Evolutionary conservation across 2,329 filamentous ascomycete species (phyloP).

Genomic region (Eutypa lata): DNA sequence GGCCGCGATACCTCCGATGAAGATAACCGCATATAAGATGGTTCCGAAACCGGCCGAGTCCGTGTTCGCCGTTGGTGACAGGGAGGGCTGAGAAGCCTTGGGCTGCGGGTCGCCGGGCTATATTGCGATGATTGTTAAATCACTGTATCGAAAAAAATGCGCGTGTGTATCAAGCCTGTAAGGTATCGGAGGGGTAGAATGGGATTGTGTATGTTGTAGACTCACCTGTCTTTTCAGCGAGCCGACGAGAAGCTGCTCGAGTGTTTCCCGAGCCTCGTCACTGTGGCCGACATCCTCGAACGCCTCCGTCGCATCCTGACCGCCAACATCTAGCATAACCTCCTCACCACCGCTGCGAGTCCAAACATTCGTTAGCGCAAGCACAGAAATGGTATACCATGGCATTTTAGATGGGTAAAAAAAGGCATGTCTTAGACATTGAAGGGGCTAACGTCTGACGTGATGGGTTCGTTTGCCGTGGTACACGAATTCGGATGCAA

Average conservation of each 20-base stretch:
- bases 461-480: too few relatives aligned
- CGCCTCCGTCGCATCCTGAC: constrained; percentile 94
- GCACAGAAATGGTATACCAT: neutral
- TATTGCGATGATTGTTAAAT: constrained; percentile 7
- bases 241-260: constrained; percentile 73
- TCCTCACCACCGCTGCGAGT: constrained; percentile 86
- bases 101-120: constrained; percentile 77
- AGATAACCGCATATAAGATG: constrained; percentile 75
- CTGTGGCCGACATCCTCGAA: constrained; percentile 99
- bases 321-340: constrained; percentile 91
- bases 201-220: constrained; percentile 13
- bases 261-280: constrained; percentile 94
- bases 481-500: too few relatives aligned
- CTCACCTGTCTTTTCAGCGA: constrained; percentile 77
- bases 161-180: constrained; percentile 4
- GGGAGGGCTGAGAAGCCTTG: constrained; percentile 51
- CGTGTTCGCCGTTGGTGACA: constrained; percentile 47
- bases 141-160: neutral
- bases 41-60: constrained; percentile 63
- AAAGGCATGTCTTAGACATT: too few relatives aligned
- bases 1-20: constrained; percentile 72
- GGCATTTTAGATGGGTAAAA: neutral
- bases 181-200: neutral
- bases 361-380: constrained; percentile 21
- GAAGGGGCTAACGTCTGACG: too few relatives aligned